Evolutionary conservation across 2,329 filamentous ascomycete species (phyloP), one percentile per base, ranked within the genome.

Genomic region (Torrubiellomyces zombiae): DNA sequence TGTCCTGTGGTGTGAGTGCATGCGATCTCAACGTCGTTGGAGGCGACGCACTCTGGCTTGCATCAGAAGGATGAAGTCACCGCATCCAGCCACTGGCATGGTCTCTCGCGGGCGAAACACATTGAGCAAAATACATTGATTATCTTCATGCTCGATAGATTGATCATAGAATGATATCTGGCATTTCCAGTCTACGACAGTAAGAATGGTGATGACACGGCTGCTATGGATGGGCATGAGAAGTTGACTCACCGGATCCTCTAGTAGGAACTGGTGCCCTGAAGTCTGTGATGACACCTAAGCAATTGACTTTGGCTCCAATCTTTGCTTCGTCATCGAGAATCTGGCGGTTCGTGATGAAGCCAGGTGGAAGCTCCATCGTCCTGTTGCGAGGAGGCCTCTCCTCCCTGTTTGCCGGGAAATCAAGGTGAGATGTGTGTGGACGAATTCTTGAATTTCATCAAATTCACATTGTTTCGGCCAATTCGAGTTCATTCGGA

Each of bases 281-380:
- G 24, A 59, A 61, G 37, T 86, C 78, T 25, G 68, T 66, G 4
- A 86, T 65, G 4, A 86, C 48, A 2, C 81, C 83, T 25, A 82
- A 62, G 20, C 89, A 51, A 47, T 57, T 75, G 33, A 73, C 54
- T 5, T 53, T 29, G 2, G 20, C 36, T 15, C 42, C 33, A 14
- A 36, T 10, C 7, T 34, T 23, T 22, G 47, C 28, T 14, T 45
- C 42, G 12, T 46, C 47, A 25, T 61, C 47, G 31, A 70, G 38
- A 12, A 69, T 41, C 16, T 57, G 43, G 32, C 50, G 40, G 35
- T 60, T 45, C 9, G 42, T 28, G 24, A 31, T 30, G 27, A 43
- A 46, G 23, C 36, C 34, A 12, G 30, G 27, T 12, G 42, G 45
- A 24, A 36, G 25, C 15, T 28, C 24, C n/a, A n/a, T n/a, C n/a